Evolutionary conservation across 495 filamentous ascomycete genomes (phyloP).

Genomic region (Bathelium albidoporum): DNA sequence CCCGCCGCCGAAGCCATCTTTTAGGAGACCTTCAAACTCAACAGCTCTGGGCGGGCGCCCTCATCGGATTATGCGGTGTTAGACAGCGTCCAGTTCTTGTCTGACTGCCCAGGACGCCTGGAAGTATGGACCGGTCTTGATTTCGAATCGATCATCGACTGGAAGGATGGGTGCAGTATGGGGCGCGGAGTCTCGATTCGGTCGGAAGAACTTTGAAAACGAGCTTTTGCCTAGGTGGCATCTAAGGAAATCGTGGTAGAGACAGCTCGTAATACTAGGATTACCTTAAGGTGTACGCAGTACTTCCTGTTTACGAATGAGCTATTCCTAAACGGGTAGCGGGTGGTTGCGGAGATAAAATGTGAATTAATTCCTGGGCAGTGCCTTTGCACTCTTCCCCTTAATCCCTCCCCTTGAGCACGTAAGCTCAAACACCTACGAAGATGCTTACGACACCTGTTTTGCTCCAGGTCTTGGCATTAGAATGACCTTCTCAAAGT

Average conservation of each 20-base stretch:
- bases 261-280: not conserved
- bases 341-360: not conserved
- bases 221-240: not conserved
- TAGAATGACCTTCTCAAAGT: no score
- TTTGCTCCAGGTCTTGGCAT: no score
- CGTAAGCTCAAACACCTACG: no score
- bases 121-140: not conserved
- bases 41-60: not conserved
- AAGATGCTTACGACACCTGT: no score
- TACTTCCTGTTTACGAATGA: not conserved
- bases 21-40: slow-evolving; percentile 5
- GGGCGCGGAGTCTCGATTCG: not conserved
- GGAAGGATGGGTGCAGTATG: not conserved
- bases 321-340: not conserved
- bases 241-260: not conserved
- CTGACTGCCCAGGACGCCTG: no score
- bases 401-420: no score
- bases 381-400: no score
- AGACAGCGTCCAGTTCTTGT: not conserved
- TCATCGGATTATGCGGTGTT: not conserved
- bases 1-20: slow-evolving; percentile 27
- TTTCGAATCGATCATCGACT: not conserved
- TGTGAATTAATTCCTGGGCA: not conserved
- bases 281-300: not conserved
- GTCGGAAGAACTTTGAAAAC: not conserved